These are phyloP conservation scores for Rosa persica DNA, from an alignment of 306 rosid genomes.

Conservation along the genomic window DNA sequence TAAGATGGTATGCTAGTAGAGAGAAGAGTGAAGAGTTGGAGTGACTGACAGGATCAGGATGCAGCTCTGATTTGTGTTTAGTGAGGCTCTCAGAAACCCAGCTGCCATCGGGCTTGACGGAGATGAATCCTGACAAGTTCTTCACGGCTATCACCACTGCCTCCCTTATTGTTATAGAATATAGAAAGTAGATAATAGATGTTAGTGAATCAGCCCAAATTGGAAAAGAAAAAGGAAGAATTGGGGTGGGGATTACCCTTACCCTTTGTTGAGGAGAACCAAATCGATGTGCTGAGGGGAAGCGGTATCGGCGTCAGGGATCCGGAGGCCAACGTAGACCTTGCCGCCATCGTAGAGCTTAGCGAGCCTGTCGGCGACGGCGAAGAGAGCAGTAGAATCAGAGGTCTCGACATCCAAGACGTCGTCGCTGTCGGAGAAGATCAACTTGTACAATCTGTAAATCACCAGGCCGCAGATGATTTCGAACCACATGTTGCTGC, in stretches of 20 bases:
- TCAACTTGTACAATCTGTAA: slow-evolving; percentile 43
- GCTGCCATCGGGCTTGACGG: slow-evolving; percentile 54
- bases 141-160: slow-evolving; percentile 64
- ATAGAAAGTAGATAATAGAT: background rate
- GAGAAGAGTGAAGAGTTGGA: background rate
- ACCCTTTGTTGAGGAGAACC: slow-evolving; percentile 63
- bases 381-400: slow-evolving; percentile 58
- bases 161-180: slow-evolving; percentile 39
- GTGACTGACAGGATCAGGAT: slow-evolving; percentile 69
- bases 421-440: slow-evolving; percentile 60
- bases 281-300: slow-evolving; percentile 69
- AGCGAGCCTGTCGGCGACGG: slow-evolving; percentile 66
- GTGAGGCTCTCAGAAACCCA: slow-evolving; percentile 61
- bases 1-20: background rate
- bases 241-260: no score
- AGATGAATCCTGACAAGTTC: slow-evolving; percentile 67
- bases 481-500: slow-evolving; percentile 58
- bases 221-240: background rate
- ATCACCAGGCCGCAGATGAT: slow-evolving; percentile 61
- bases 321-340: slow-evolving; percentile 74
- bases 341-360: slow-evolving; percentile 70
- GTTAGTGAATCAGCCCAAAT: background rate
- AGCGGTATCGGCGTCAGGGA: slow-evolving; percentile 87
- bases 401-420: slow-evolving; percentile 59
- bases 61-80: slow-evolving; percentile 48